phyloP scores from a whole-genome alignment of 78 protist genomes.

The Guillardia theta region DNA sequence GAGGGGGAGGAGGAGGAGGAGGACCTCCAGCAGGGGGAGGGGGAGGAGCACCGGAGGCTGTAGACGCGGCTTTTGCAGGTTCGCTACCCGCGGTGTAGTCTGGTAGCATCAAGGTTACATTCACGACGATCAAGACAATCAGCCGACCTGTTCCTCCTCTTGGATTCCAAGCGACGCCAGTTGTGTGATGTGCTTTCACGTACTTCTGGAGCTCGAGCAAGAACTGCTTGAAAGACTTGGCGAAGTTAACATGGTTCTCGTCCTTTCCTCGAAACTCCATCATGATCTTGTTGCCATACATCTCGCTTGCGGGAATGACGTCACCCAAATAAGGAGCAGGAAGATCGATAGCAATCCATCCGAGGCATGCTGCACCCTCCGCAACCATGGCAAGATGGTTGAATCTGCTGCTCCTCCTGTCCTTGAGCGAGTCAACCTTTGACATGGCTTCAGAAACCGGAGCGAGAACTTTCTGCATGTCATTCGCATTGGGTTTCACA shows the following conservation, averaged over 20 bases:
- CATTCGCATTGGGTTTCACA: not conserved
- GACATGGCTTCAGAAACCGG: not conserved
- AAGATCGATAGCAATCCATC: not conserved
- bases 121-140: not conserved
- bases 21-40: conserved; percentile 1
- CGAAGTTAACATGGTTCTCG: conserved; percentile 49
- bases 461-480: not conserved
- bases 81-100: not conserved
- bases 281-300: conserved; percentile 60
- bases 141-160: not conserved
- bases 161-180: conserved; percentile 43
- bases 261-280: conserved; percentile 41
- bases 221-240: not conserved
- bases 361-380: not conserved
- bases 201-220: conserved; percentile 49
- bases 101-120: not conserved
- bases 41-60: not conserved
- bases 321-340: conserved; percentile 55
- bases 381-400: conserved; percentile 4
- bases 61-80: not conserved
- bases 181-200: conserved; percentile 62
- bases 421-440: not conserved
- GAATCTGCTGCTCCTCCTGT: not conserved
- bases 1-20: conserved; percentile 31
- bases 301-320: conserved; percentile 36